Evolutionary conservation across 1,139 yeast species (phyloP).

Genomic region (Blastobotrys ciferrii): DNA sequence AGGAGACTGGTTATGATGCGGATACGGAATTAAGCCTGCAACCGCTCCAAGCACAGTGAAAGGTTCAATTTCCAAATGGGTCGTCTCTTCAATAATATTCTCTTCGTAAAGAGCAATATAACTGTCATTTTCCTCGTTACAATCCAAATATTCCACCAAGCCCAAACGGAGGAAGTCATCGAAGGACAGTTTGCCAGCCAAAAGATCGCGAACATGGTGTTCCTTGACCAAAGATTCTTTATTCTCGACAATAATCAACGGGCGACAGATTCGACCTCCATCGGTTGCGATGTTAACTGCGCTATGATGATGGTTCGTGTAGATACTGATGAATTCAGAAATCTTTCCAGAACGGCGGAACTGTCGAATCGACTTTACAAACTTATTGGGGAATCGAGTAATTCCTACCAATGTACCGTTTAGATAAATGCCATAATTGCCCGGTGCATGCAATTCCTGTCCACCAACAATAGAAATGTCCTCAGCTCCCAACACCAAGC

Average conservation of each 20-base stretch:
- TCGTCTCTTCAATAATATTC: slow-evolving; percentile 54
- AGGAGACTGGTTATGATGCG: slow-evolving; percentile 98
- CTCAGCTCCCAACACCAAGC: slow-evolving; percentile 87
- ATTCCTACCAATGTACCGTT: slow-evolving; percentile 95
- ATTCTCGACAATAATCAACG: slow-evolving; percentile 79
- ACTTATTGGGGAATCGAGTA: slow-evolving; percentile 78
- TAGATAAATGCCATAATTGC: slow-evolving; percentile 79
- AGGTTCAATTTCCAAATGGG: slow-evolving; percentile 95
- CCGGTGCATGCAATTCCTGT: slow-evolving; percentile 70
- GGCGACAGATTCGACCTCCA: slow-evolving; percentile 98
- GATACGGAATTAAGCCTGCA: slow-evolving; percentile 98
- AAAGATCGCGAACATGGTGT: slow-evolving; percentile 58
- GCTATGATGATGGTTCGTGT: slow-evolving; percentile 81
- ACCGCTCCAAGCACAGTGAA: slow-evolving; percentile 97
- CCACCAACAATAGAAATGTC: slow-evolving; percentile 79
- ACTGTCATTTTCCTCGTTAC: slow-evolving; percentile 95
- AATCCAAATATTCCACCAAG: slow-evolving; percentile 92
- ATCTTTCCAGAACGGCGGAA: slow-evolving; percentile 83
- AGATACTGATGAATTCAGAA: slow-evolving; percentile 87
- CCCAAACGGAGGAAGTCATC: slow-evolving; percentile 88
- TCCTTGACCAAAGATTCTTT: slow-evolving; percentile 70
- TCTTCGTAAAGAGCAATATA: slow-evolving; percentile 86
- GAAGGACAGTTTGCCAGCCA: slow-evolving; percentile 71
- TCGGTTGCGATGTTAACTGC: slow-evolving; percentile 98
- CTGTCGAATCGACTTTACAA: slow-evolving; percentile 73